phyloP scores from a whole-genome alignment of 176 grass and related monocot species.

The Oryza glumipatula region DNA sequence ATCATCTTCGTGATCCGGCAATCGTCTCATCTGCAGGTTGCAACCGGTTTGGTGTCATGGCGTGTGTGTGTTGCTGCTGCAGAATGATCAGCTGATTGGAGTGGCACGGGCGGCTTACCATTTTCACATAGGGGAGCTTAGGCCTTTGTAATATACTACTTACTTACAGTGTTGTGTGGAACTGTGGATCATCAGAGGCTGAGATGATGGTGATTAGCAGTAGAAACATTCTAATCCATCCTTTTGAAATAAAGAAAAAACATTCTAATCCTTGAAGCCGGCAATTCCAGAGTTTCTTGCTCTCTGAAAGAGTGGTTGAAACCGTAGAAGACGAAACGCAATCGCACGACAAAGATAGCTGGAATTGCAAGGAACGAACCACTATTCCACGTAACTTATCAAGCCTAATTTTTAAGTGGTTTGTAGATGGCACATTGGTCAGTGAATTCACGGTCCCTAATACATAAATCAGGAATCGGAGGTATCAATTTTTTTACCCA shows the following conservation, averaged over 20 bases:
- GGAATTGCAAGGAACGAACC: conserved; percentile 1
- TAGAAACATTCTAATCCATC: conserved; percentile 24
- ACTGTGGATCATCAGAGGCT: conserved; percentile 7
- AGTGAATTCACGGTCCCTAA: no score
- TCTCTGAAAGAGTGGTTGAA: neutral
- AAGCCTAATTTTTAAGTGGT: neutral
- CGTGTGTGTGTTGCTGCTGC: neutral
- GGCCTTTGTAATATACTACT: conserved; percentile 28
- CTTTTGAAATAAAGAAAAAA: neutral
- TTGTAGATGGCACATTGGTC: neutral
- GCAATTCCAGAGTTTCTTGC: neutral
- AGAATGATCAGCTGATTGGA: neutral
- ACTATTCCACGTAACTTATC: neutral
- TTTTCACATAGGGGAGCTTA: conserved; percentile 8
- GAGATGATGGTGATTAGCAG: neutral
- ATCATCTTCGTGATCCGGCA: neutral
- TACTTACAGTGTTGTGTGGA: neutral
- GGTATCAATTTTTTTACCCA: no score
- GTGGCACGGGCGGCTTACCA: no score
- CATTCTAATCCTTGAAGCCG: neutral
- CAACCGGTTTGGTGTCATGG: neutral
- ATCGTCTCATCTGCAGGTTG: conserved; percentile 31
- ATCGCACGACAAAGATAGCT: neutral
- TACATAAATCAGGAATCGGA: no score
- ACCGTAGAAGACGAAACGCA: neutral